A percentile compares a stretch with the other conserved stretches of the same genome.
These are phyloP conservation scores for Cenchrus purpureus DNA, from an alignment of 176 grass and related monocot species.

Conservation along the genomic window DNA sequence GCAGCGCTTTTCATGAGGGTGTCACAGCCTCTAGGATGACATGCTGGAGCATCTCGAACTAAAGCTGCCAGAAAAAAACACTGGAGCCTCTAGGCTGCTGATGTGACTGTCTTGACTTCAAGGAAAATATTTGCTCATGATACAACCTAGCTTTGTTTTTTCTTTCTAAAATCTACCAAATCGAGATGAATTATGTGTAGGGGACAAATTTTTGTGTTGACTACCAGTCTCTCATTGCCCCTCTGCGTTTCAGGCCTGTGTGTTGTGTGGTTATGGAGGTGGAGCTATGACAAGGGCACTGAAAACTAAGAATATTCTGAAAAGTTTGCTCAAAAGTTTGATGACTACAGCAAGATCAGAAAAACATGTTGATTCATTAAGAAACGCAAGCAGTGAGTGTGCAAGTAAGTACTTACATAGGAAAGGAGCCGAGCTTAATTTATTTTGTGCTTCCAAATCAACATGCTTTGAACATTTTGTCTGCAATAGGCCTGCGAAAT, in stretches of 20 bases:
- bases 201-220: not conserved
- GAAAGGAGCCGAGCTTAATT: slow-evolving; percentile 36
- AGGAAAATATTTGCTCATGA: slow-evolving; percentile 22
- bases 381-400: slow-evolving; percentile 31
- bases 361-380: slow-evolving; percentile 40
- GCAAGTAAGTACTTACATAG: slow-evolving; percentile 36
- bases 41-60: no score
- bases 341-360: slow-evolving; percentile 24
- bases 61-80: no score
- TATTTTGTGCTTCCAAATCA: slow-evolving; percentile 27
- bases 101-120: not conserved
- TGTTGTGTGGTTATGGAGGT: slow-evolving; percentile 89
- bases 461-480: slow-evolving; percentile 39
- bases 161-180: not conserved
- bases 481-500: slow-evolving; percentile 38
- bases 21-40: no score
- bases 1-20: no score
- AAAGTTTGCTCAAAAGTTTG: slow-evolving; percentile 66
- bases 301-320: slow-evolving; percentile 69
- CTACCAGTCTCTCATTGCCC: slow-evolving; percentile 3
- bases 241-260: slow-evolving; percentile 63
- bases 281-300: slow-evolving; percentile 92
- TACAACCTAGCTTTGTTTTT: slow-evolving; percentile 17
- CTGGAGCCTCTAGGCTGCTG: no score
- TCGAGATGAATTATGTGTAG: slow-evolving; percentile 5